Evolutionary conservation across 495 filamentous ascomycete genomes (phyloP).

Genomic region (Xanthoparmelia taractica): DNA sequence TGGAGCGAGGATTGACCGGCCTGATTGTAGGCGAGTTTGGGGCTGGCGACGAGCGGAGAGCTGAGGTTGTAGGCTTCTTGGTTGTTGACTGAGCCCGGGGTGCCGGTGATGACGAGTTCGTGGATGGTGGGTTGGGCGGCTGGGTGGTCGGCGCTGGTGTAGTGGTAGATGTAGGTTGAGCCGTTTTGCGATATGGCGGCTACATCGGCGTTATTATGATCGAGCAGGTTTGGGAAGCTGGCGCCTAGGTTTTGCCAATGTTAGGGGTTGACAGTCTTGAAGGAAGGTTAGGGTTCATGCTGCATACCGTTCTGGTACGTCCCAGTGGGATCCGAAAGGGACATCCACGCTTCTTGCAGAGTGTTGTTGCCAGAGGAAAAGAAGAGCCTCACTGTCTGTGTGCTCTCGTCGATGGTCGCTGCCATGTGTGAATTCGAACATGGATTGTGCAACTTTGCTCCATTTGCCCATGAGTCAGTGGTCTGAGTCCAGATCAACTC

Average conservation of each 20-base stretch:
- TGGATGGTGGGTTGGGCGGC: conserved; percentile 15
- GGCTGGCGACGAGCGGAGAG: conserved; percentile 19
- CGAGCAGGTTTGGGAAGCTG: conserved; percentile 16
- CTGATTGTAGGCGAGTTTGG: conserved; percentile 1
- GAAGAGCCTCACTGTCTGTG: conserved; percentile 19
- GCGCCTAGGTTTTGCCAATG: conserved; percentile 8
- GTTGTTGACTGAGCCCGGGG: conserved; percentile 13
- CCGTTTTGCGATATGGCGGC: conserved; percentile 21
- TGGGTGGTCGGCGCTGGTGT: conserved; percentile 2
- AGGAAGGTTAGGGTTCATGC: no score
- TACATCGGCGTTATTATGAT: conserved; percentile 21
- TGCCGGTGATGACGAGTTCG: conserved; percentile 21
- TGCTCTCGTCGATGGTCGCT: conserved; percentile 20
- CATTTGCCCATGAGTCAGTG: conserved; percentile 21
- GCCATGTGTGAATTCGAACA: conserved; percentile 21
- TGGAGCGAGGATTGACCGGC: conserved; percentile 16
- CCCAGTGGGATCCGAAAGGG: conserved; percentile 9
- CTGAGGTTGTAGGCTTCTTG: conserved; percentile 25
- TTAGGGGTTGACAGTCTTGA: neutral
- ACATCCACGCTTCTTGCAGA: conserved; percentile 19
- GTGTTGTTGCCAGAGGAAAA: conserved; percentile 19
- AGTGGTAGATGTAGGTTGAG: conserved; percentile 23
- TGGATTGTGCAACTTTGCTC: conserved; percentile 10
- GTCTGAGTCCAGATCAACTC: conserved; percentile 26
- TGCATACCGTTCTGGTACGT: conserved; percentile 12